These are phyloP conservation scores for Rhododendron henanense DNA, from an alignment of 148 eudicot species.

Conservation along the genomic window DNA sequence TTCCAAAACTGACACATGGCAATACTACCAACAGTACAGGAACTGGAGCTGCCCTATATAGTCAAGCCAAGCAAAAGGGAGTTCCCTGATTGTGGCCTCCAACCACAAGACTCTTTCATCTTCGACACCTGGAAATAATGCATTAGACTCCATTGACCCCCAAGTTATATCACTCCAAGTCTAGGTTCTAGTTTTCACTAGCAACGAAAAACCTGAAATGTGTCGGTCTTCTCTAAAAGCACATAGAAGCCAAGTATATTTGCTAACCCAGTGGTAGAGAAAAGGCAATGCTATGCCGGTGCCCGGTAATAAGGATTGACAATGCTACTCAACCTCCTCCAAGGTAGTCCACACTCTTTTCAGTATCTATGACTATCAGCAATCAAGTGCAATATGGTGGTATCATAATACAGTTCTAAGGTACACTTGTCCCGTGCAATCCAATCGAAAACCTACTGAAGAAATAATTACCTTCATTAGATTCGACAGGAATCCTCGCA, in stretches of 20 bases:
- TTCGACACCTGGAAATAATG: not conserved
- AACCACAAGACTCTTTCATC: not conserved
- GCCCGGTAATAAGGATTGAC: not conserved
- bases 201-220: not conserved
- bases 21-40: not conserved
- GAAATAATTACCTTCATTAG: constrained; percentile 76
- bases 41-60: not conserved
- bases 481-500: constrained; percentile 85
- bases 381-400: not conserved
- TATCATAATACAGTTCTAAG: not conserved
- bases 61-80: not conserved
- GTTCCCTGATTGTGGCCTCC: not conserved
- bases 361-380: not conserved
- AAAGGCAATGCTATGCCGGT: not conserved
- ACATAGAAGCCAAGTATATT: not conserved
- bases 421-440: not conserved
- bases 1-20: not conserved
- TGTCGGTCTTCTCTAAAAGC: not conserved
- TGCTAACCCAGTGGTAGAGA: not conserved
- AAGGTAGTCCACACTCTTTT: not conserved
- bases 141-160: not conserved
- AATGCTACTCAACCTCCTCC: not conserved
- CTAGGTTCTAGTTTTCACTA: not conserved
- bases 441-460: not conserved
- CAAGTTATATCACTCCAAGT: not conserved